Conservation (phyloP, 169 alveolate genomes). For the Cryptosporidium meleagridis region DNA sequence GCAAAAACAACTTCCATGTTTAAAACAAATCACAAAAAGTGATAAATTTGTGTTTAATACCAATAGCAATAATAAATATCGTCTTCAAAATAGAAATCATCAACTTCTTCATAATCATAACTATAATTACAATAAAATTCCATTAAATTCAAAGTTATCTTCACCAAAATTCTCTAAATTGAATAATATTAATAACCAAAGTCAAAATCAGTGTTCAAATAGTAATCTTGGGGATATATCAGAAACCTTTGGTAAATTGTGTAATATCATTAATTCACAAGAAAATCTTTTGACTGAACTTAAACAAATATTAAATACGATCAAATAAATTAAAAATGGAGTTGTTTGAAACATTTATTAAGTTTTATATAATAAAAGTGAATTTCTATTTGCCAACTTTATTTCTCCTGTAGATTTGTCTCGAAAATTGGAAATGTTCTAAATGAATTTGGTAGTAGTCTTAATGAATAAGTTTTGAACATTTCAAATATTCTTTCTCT, state of each 20-base stretch:
- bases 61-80: not conserved
- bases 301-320: constrained; percentile 26
- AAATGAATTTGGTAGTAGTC: constrained; percentile 36
- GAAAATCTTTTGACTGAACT: constrained; percentile 31
- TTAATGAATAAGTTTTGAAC: constrained; percentile 42
- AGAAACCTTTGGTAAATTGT: constrained; percentile 52
- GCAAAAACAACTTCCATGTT: constrained; percentile 46
- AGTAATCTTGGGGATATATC: constrained; percentile 24
- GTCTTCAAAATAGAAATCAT: not conserved
- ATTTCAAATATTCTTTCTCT: constrained; percentile 49
- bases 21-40: constrained; percentile 2
- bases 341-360: not conserved
- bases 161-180: not conserved
- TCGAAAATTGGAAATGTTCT: constrained; percentile 18
- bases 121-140: not conserved
- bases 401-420: not conserved
- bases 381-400: not conserved
- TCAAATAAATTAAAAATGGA: not conserved
- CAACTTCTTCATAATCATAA: constrained; percentile 13
- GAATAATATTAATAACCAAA: not conserved
- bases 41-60: not conserved
- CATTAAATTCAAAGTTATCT: not conserved
- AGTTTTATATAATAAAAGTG: not conserved
- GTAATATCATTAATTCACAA: constrained; percentile 35
- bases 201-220: not conserved